phyloP scores from a whole-genome alignment of 306 rosid genomes.

The Dicorynia guianensis region DNA sequence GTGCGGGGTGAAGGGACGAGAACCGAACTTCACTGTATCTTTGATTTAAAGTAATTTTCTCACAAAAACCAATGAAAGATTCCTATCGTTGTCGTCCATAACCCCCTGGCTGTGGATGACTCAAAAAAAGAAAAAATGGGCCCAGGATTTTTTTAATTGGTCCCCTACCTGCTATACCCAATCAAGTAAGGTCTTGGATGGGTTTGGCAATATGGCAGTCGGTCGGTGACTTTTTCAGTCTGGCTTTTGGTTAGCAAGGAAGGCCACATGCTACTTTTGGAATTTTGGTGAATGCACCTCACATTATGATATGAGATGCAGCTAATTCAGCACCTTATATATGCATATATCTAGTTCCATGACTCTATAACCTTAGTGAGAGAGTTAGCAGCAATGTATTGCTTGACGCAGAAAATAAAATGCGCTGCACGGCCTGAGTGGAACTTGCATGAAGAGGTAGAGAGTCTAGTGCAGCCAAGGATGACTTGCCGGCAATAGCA shows the following conservation, averaged over 20 bases:
- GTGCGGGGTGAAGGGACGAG: no score
- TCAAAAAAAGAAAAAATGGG: slow-evolving; percentile 27
- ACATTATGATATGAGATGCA: neutral
- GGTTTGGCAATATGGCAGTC: slow-evolving; percentile 31
- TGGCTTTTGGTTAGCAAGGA: slow-evolving; percentile 44
- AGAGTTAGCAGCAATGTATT: neutral
- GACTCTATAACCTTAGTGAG: slow-evolving; percentile 17
- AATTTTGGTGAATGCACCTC: slow-evolving; percentile 33
- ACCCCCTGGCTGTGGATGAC: slow-evolving; percentile 39
- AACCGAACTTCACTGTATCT: no score
- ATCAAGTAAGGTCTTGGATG: slow-evolving; percentile 48
- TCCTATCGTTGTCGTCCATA: slow-evolving; percentile 36
- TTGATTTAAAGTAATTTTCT: neutral
- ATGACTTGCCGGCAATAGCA: slow-evolving; percentile 62
- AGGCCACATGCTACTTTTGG: slow-evolving; percentile 46
- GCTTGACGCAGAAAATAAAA: neutral
- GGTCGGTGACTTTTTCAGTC: slow-evolving; percentile 37
- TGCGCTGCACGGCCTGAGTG: slow-evolving; percentile 41
- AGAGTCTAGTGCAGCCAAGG: slow-evolving; percentile 61
- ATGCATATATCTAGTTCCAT: neutral
- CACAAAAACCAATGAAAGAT: slow-evolving; percentile 42
- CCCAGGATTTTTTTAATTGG: slow-evolving; percentile 35
- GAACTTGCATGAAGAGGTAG: slow-evolving; percentile 57
- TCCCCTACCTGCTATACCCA: slow-evolving; percentile 50
- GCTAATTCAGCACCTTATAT: slow-evolving; percentile 1